phyloP scores from a whole-genome alignment of 1,284 basidiomycete species.

The Ceratobasidium sp. region DNA sequence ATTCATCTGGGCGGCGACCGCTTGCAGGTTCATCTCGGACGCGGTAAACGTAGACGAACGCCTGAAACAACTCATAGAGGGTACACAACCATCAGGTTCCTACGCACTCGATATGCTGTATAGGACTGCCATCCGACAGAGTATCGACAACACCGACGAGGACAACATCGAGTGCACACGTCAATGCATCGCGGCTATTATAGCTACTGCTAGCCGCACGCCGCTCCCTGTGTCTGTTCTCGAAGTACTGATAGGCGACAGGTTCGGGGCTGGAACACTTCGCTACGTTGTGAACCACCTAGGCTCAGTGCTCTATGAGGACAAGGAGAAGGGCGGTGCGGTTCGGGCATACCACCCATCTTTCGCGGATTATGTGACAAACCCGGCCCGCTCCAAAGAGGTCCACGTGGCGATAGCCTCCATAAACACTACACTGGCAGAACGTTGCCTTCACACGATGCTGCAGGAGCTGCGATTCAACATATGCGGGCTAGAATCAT shows the following conservation, averaged over 20 bases:
- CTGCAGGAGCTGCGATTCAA: conserved; percentile 30
- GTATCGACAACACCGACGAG: background rate
- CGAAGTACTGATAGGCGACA: conserved; percentile 7
- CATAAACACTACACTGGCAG: conserved; percentile 27
- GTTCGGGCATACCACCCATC: conserved; percentile 44
- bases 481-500: conserved; percentile 33
- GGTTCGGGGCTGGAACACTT: conserved; percentile 2
- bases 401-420: conserved; percentile 5
- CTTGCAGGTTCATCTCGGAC: conserved; percentile 25
- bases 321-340: background rate
- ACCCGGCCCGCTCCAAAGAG: conserved; percentile 17
- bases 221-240: conserved; percentile 23
- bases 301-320: conserved; percentile 40
- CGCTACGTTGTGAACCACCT: conserved; percentile 23
- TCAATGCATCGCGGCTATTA: conserved; percentile 17
- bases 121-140: conserved; percentile 13
- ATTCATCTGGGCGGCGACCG: conserved; percentile 26
- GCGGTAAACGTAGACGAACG: background rate
- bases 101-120: conserved; percentile 20
- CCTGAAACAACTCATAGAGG: conserved; percentile 10
- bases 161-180: background rate
- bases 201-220: background rate
- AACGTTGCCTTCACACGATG: conserved; percentile 34
- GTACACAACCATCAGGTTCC: conserved; percentile 10
- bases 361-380: conserved; percentile 39